Percentiles rank a stretch among this genome's conserved stretches.
Conservation (phyloP, 768 basidiomycete species). For the Lactarius evosmus region DNA sequence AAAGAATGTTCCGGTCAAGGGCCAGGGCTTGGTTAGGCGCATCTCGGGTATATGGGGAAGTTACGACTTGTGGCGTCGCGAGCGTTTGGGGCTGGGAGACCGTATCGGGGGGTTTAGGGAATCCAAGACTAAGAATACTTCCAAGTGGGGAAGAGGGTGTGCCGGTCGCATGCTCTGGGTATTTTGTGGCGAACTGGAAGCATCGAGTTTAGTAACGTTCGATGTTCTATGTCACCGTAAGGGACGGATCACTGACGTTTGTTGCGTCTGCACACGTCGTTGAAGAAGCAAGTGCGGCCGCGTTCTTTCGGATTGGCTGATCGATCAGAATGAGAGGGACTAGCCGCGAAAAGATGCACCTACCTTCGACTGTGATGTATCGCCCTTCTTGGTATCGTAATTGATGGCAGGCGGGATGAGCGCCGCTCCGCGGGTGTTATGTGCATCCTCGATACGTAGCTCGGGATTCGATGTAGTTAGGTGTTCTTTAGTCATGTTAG, state of each 20-base stretch:
- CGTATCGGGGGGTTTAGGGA: background rate
- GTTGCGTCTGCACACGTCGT: conserved; percentile 11
- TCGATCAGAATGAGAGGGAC: background rate
- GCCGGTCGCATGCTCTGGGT: background rate
- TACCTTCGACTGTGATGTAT: conserved; percentile 5
- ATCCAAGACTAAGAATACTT: background rate
- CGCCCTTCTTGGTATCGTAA: background rate
- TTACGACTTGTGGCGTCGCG: background rate
- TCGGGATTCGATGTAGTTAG: background rate
- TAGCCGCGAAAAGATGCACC: background rate
- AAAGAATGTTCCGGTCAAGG: background rate
- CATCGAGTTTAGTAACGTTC: background rate
- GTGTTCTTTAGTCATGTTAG: conserved; percentile 16
- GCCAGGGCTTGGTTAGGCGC: background rate
- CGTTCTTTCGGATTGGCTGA: background rate
- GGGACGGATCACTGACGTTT: conserved; percentile 13
- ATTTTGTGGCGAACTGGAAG: conserved; percentile 10
- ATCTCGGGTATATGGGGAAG: background rate
- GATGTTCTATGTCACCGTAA: background rate
- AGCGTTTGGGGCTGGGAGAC: background rate
- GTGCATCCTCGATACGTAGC: background rate
- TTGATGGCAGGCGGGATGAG: background rate
- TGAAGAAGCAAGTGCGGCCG: background rate
- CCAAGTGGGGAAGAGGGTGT: background rate
- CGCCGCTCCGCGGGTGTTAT: background rate